These are phyloP conservation scores for Eutrema japonicum DNA, from an alignment of 345 rosid genomes.

Conservation along the genomic window DNA sequence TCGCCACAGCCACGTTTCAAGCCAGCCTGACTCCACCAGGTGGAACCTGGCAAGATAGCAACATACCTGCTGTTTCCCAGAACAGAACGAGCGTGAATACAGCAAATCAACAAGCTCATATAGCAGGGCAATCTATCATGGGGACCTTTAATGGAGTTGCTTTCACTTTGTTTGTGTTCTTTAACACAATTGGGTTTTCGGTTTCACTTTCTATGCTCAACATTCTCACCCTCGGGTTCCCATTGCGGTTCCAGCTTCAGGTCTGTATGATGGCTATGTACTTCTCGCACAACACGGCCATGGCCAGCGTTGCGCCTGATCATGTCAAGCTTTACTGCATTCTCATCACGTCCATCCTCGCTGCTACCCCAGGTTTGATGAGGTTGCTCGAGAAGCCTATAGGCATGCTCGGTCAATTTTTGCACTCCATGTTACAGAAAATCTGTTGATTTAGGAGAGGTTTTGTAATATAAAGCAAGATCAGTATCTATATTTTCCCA, in stretches of 20 bases:
- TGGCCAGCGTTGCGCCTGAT: slow-evolving; percentile 46
- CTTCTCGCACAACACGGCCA: slow-evolving; percentile 47
- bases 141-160: slow-evolving; percentile 35
- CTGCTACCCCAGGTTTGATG: slow-evolving; percentile 30
- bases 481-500: not conserved
- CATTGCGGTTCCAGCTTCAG: slow-evolving; percentile 57
- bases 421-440: slow-evolving; percentile 9
- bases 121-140: slow-evolving; percentile 52
- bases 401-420: slow-evolving; percentile 8
- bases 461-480: slow-evolving; percentile 20
- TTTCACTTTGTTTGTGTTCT: slow-evolving; percentile 45
- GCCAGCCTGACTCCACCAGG: slow-evolving; percentile 61
- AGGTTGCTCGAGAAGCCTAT: slow-evolving; percentile 37
- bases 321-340: slow-evolving; percentile 34
- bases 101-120: slow-evolving; percentile 23
- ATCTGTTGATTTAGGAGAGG: slow-evolving; percentile 19
- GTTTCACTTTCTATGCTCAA: slow-evolving; percentile 54
- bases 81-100: slow-evolving; percentile 29
- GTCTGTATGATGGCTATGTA: slow-evolving; percentile 49
- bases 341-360: slow-evolving; percentile 38
- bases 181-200: slow-evolving; percentile 55
- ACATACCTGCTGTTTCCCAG: not conserved
- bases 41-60: slow-evolving; percentile 58
- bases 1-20: slow-evolving; percentile 60
- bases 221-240: slow-evolving; percentile 58